Percentiles rank a stretch among this genome's conserved stretches.
Conservation (phyloP, 106 monocot genomes). For the Phalaenopsis aphrodite region DNA sequence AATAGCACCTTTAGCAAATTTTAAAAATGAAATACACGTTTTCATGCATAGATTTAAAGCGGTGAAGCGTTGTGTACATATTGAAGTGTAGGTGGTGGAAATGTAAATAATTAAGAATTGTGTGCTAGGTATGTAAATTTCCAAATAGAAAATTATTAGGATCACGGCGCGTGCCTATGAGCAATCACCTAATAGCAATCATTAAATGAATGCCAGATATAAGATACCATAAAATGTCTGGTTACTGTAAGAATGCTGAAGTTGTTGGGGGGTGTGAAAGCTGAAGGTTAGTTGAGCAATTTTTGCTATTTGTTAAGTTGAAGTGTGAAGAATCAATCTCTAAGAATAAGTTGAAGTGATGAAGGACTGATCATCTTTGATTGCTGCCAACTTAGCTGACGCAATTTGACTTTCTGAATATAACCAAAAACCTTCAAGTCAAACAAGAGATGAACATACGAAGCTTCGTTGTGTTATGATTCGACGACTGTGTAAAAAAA, state of each 20-base stretch:
- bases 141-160: constrained; percentile 11
- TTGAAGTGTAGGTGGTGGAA: too few species aligned
- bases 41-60: too few species aligned
- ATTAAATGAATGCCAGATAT: constrained; percentile 31
- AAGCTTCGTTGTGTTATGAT: background rate
- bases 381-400: constrained; percentile 79
- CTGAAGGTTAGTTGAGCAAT: constrained; percentile 75
- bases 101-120: too few species aligned
- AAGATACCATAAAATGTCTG: constrained; percentile 60
- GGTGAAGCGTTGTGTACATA: too few species aligned
- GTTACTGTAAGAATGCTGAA: constrained; percentile 48
- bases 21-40: too few species aligned
- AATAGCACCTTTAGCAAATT: too few species aligned
- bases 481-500: background rate
- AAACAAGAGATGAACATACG: constrained; percentile 16
- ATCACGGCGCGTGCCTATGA: background rate
- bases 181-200: constrained; percentile 14
- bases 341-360: constrained; percentile 53
- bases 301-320: constrained; percentile 71
- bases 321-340: constrained; percentile 57
- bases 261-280: constrained; percentile 68
- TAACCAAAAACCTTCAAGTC: constrained; percentile 74
- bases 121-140: too few species aligned
- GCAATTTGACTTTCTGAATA: constrained; percentile 69
- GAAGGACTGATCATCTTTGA: constrained; percentile 79